phyloP scores from a whole-genome alignment of 2,329 filamentous ascomycete genomes.

The Akanthomyces dipterigenus region DNA sequence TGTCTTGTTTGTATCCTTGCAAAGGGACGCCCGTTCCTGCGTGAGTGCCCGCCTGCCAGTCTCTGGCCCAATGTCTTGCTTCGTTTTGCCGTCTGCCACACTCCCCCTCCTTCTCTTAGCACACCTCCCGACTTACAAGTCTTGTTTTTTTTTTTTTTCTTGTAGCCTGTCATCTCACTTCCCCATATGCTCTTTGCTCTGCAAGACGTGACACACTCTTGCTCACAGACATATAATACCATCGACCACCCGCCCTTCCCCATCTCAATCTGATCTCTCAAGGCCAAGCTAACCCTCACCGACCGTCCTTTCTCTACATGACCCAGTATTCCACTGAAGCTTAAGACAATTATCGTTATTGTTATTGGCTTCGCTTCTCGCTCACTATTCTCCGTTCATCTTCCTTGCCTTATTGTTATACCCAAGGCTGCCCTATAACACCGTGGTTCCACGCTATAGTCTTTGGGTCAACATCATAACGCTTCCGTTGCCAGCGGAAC shows the following conservation, averaged over 20 bases:
- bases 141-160: not conserved
- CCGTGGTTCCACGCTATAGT: not conserved
- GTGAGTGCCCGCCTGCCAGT: not conserved
- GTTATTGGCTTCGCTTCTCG: not conserved
- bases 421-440: not conserved
- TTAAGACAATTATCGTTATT: not conserved
- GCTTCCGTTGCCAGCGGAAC: not conserved
- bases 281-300: not conserved
- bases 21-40: conserved; percentile 3
- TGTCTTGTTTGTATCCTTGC: not conserved
- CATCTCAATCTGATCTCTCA: conserved; percentile 5
- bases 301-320: not conserved
- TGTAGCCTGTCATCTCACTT: not conserved
- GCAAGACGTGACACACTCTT: conserved; percentile 1
- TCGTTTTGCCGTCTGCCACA: not conserved
- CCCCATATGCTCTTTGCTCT: not conserved
- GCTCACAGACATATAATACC: conserved; percentile 11
- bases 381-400: not conserved
- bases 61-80: not conserved
- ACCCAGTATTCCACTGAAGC: not conserved
- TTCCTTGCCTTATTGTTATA: conserved; percentile 1
- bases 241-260: conserved; percentile 3
- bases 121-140: conserved; percentile 9
- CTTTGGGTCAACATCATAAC: not conserved
- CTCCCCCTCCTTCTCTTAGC: not conserved